Percentiles rank a stretch among this genome's conserved stretches.
Conservation (phyloP, 768 basidiomycete species). For the Pholiota microspora region DNA sequence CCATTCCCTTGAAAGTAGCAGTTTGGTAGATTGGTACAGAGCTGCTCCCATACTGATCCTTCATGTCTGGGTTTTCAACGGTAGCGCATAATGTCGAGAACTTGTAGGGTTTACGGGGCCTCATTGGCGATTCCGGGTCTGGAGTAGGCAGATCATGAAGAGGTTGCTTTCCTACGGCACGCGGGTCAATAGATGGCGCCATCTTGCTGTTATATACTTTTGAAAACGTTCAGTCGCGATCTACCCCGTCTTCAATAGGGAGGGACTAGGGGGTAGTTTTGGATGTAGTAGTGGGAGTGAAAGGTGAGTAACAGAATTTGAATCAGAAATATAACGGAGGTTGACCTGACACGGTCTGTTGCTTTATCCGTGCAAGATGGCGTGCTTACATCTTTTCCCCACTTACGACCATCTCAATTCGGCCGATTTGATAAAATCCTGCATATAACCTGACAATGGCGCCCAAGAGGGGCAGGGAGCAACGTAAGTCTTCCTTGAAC, state of each 20-base stretch:
- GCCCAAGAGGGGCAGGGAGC: conserved; percentile 46
- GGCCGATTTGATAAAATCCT: conserved; percentile 17
- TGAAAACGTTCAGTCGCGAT: neutral
- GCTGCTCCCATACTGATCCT: conserved; percentile 94
- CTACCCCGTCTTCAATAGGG: neutral
- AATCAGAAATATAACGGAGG: neutral
- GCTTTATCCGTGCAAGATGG: conserved; percentile 21
- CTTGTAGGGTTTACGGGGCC: conserved; percentile 72
- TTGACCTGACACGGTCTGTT: neutral
- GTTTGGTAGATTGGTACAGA: conserved; percentile 98
- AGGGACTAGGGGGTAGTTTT: neutral
- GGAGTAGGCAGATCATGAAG: conserved; percentile 71
- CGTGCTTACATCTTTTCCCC: conserved; percentile 23
- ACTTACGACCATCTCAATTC: conserved; percentile 11
- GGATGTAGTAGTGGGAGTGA: neutral
- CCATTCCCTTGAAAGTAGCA: conserved; percentile 94
- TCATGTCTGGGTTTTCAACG: conserved; percentile 86
- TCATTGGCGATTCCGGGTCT: conserved; percentile 73
- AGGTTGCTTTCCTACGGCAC: conserved; percentile 26
- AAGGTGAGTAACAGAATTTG: neutral
- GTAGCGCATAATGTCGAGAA: conserved; percentile 91
- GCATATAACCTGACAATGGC: conserved; percentile 33
- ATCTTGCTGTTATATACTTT: conserved; percentile 18
- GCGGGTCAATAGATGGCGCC: conserved; percentile 37
- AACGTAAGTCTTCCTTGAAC: conserved; percentile 34